Percentiles rank a stretch among this genome's conserved stretches.
These are phyloP conservation scores for Oryza australiensis DNA, from an alignment of 176 grass and related monocot genomes.

Conservation along the genomic window DNA sequence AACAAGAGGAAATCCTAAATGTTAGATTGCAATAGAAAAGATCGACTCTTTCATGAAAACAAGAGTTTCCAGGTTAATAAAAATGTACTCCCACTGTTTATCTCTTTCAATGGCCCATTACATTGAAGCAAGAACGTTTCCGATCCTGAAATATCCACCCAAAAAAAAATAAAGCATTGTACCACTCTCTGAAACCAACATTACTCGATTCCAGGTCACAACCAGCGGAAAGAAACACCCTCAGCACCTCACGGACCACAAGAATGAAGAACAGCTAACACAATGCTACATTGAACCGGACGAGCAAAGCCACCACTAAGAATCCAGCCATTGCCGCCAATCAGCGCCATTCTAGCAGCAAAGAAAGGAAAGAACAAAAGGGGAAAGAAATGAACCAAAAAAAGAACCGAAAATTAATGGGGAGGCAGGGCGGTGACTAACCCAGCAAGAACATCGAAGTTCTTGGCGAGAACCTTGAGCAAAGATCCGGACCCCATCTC, in stretches of 20 bases:
- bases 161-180: not conserved
- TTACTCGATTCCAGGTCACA: not conserved
- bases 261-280: not conserved
- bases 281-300: not conserved
- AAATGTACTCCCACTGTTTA: no score
- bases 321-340: not conserved
- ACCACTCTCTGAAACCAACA: not conserved
- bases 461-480: slow-evolving; percentile 66
- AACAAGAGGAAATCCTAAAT: not conserved
- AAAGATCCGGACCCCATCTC: slow-evolving; percentile 55
- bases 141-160: not conserved
- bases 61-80: not conserved
- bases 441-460: slow-evolving; percentile 76
- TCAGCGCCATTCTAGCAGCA: not conserved
- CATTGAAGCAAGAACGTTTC: not conserved
- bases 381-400: not conserved
- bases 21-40: not conserved
- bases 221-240: not conserved
- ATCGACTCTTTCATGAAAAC: not conserved
- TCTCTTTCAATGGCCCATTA: no score
- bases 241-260: not conserved
- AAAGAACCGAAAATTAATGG: not conserved
- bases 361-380: not conserved
- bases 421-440: not conserved
- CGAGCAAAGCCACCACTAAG: not conserved